Conservation (phyloP, 2,329 filamentous ascomycete genomes). For the Coleophoma crateriformis region DNA sequence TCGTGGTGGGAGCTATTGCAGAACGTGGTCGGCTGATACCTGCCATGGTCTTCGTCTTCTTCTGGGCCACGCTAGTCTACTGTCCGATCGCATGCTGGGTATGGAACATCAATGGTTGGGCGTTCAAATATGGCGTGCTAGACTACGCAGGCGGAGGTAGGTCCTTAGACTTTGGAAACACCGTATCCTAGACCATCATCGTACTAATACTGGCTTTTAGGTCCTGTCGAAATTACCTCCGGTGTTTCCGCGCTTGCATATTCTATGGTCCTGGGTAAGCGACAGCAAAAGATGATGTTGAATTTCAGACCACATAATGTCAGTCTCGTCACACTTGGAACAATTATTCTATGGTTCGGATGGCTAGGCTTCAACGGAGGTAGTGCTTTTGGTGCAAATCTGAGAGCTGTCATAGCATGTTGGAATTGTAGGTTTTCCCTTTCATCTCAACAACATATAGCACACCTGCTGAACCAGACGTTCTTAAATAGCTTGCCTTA, state of each 20-base stretch:
- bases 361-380: slow-evolving; percentile 98
- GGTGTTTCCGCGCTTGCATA: slow-evolving; percentile 88
- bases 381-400: slow-evolving; percentile 86
- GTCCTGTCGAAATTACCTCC: slow-evolving; percentile 90
- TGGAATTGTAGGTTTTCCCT: slow-evolving; percentile 60
- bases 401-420: slow-evolving; percentile 88
- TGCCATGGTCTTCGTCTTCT: slow-evolving; percentile 88
- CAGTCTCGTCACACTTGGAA: slow-evolving; percentile 88
- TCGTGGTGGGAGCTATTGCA: slow-evolving; percentile 82
- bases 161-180: no score
- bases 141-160: slow-evolving; percentile 80
- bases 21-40: slow-evolving; percentile 87
- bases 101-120: slow-evolving; percentile 91
- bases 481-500: slow-evolving; percentile 56
- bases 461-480: no score
- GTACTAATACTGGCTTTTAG: no score
- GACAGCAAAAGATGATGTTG: slow-evolving; percentile 97
- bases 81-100: slow-evolving; percentile 92
- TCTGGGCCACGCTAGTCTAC: slow-evolving; percentile 94
- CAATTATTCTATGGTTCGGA: slow-evolving; percentile 90
- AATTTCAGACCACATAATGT: slow-evolving; percentile 99
- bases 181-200: no score
- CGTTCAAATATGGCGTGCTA: slow-evolving; percentile 77
- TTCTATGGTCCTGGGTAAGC: slow-evolving; percentile 85
- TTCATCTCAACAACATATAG: no score